phyloP scores from a whole-genome alignment of 2,329 filamentous ascomycete genomes.

The Lachnellula occidentalis region DNA sequence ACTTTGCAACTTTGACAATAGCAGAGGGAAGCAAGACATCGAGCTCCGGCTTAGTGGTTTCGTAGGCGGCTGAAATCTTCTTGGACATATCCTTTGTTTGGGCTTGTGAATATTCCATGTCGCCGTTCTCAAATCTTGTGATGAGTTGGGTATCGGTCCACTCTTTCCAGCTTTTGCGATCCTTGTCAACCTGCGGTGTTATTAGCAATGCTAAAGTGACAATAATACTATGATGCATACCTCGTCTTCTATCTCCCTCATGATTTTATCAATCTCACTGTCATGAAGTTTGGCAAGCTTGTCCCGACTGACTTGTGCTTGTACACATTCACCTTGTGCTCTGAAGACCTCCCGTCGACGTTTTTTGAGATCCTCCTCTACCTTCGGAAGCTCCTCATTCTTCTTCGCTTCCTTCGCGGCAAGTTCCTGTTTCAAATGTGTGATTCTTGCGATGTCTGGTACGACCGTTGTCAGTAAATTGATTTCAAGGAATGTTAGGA shows the following conservation, averaged over 20 bases:
- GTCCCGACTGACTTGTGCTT: too few relatives aligned
- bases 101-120: neutral
- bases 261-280: neutral
- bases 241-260: neutral
- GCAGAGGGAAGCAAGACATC: neutral
- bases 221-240: neutral
- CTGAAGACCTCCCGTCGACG: neutral
- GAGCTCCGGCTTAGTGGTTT: neutral
- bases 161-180: neutral
- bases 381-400: neutral
- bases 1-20: neutral
- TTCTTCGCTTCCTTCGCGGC: neutral
- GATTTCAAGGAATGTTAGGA: neutral
- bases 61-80: neutral
- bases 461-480: neutral
- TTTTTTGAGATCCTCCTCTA: neutral
- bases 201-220: neutral
- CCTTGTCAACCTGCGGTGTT: neutral
- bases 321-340: neutral
- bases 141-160: neutral
- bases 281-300: neutral
- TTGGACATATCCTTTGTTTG: neutral
- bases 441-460: neutral
- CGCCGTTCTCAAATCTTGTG: neutral
- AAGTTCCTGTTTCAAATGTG: neutral